Conservation (phyloP, 495 filamentous ascomycete species). For the Beverwykella pulmonaria region DNA sequence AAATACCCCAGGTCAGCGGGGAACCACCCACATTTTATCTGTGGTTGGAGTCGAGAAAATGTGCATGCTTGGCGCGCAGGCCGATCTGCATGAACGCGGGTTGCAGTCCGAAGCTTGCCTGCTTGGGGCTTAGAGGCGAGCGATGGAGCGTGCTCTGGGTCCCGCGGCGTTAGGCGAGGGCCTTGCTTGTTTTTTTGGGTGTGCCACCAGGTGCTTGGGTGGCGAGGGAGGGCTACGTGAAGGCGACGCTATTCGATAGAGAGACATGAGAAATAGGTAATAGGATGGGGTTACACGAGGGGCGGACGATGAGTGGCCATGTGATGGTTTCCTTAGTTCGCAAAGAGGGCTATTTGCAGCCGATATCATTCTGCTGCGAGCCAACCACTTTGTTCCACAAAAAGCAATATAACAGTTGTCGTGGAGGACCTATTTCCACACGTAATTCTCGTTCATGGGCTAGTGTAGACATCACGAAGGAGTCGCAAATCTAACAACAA, state of each 20-base stretch:
- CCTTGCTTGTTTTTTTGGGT: constrained; percentile 18
- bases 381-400: too few relatives aligned
- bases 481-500: too few relatives aligned
- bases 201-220: background rate
- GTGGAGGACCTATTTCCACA: too few relatives aligned
- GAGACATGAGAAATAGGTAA: background rate
- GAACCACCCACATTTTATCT: constrained; percentile 21
- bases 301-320: too few relatives aligned
- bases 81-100: constrained; percentile 22
- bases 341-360: too few relatives aligned
- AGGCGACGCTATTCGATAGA: background rate
- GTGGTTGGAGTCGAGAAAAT: background rate
- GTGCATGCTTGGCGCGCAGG: background rate
- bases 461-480: too few relatives aligned
- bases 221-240: background rate
- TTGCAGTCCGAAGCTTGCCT: constrained; percentile 2
- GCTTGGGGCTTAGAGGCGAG: background rate
- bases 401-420: too few relatives aligned
- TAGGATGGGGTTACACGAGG: too few relatives aligned
- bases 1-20: constrained; percentile 12
- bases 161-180: background rate
- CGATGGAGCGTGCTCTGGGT: constrained; percentile 6
- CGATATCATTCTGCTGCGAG: too few relatives aligned
- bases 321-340: too few relatives aligned
- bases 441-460: too few relatives aligned